phyloP scores from a whole-genome alignment of 2,329 filamentous ascomycete genomes.

The Colletotrichum gloeosporioides region DNA sequence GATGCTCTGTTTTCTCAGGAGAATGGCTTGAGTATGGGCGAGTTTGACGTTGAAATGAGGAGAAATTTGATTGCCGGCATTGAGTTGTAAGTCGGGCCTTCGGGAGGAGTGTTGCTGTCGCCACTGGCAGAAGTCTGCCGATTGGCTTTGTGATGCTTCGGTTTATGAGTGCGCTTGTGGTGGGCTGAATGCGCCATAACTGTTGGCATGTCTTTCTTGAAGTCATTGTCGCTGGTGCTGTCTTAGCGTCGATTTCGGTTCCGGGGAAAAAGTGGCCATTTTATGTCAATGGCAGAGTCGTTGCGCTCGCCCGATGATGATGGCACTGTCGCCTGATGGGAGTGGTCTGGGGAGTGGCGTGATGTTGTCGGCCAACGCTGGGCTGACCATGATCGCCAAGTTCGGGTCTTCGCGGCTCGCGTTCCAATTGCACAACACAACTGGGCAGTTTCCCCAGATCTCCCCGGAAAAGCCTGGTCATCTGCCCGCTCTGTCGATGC shows the following conservation, averaged over 20 bases:
- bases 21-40: constrained; percentile 11
- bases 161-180: neutral
- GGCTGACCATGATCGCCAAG: constrained; percentile 12
- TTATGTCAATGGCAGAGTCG: neutral
- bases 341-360: constrained; percentile 4
- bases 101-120: neutral
- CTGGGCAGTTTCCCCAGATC: constrained; percentile 1
- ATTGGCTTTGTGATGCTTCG: neutral
- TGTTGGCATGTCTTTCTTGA: constrained; percentile 8
- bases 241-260: neutral
- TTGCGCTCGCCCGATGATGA: constrained; percentile 6
- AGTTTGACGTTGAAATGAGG: neutral
- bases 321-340: constrained; percentile 16
- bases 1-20: neutral
- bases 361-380: constrained; percentile 19
- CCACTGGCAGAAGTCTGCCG: neutral
- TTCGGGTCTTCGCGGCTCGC: neutral
- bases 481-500: neutral
- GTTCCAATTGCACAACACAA: neutral
- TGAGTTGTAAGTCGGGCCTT: neutral
- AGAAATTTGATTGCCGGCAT: constrained; percentile 6
- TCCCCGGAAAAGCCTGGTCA: constrained; percentile 3
- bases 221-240: neutral
- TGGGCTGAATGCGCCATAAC: constrained; percentile 11
- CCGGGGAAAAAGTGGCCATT: neutral